These are phyloP conservation scores for Cryphonectria parasitica DNA, from an alignment of 2,329 filamentous ascomycete genomes.

Conservation along the genomic window DNA sequence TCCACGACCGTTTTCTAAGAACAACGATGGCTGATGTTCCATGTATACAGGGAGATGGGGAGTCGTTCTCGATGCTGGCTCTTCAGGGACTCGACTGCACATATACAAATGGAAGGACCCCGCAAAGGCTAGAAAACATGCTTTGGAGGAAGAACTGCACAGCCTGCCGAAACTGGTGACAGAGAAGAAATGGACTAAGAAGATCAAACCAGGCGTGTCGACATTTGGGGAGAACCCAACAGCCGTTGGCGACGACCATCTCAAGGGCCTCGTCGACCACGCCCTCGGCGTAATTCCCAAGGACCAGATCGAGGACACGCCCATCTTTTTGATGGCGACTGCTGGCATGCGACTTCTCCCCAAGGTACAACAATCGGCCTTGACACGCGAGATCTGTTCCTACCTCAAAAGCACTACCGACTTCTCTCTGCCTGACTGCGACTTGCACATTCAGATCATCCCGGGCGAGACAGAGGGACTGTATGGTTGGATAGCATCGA, in stretches of 20 bases:
- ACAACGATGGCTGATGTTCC: constrained; percentile 15
- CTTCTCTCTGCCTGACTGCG: constrained; percentile 90
- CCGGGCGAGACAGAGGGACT: constrained; percentile 93
- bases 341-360: constrained; percentile 91
- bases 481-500: constrained; percentile 97
- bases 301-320: constrained; percentile 79
- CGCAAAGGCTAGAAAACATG: constrained; percentile 65
- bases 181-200: constrained; percentile 87
- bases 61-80: constrained; percentile 95
- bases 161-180: constrained; percentile 80
- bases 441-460: constrained; percentile 89
- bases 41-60: constrained; percentile 69
- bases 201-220: constrained; percentile 91
- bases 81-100: constrained; percentile 93
- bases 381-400: constrained; percentile 79
- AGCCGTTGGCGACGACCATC: constrained; percentile 78
- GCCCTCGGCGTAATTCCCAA: constrained; percentile 78
- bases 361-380: constrained; percentile 68
- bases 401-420: constrained; percentile 77
- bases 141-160: constrained; percentile 61
- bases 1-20: too few relatives aligned
- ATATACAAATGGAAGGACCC: constrained; percentile 93
- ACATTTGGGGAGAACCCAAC: constrained; percentile 80
- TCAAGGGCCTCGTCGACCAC: constrained; percentile 79
- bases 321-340: constrained; percentile 93